Evolutionary conservation across 2,329 filamentous ascomycete genomes (phyloP), one percentile per base, ranked within the genome.

Genomic region (Xenosphaeropsis pyriputrescens): DNA sequence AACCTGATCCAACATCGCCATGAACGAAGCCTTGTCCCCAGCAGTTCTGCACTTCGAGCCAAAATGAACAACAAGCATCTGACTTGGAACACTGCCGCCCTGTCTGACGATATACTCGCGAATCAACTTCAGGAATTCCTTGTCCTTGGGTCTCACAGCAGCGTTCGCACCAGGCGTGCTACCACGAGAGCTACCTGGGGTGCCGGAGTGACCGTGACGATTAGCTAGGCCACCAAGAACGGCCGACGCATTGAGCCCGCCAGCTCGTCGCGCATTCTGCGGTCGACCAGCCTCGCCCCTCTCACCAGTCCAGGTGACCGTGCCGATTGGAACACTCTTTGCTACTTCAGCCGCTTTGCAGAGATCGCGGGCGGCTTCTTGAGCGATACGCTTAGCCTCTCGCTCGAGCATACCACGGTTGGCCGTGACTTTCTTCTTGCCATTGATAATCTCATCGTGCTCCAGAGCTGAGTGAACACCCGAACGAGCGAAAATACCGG

Each of bases 221-320:
- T 67, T 64, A 2, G 73, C 67, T 13, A 80, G 56, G 16, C 71
- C 68, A 13, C 67, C 66, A 38, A 79, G 58, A 16, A 81, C 62
- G 29, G 63, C 60, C 2, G 68, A 59, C 2, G 72, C 73, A 45
- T 65, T 63, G 4, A 70, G 68, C 4, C 67, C 70, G 26, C 59
- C 67, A 9, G 57, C 58, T 22, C 51, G 59, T 31, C 62, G 67
- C 48, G 55, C 41, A 55, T 64, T 40, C 63, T 65, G 18, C 1
- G 82, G 81, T 29, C 82, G 68, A 1, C 88, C 89, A 4, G 76
- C 77, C 36, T 79, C 71, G 8, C 89, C 89, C 34, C 82, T 75
- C 48, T 82, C 75, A 2, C 91, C 89, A 0, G 89, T 96, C 89
- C 89, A 96, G 1, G 89, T 95, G 7, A 91, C 84, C 0, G 83